Base-by-base conservation (phyloP, 768 basidiomycete genomes). In the Leucogyrophana mollusca region DNA sequence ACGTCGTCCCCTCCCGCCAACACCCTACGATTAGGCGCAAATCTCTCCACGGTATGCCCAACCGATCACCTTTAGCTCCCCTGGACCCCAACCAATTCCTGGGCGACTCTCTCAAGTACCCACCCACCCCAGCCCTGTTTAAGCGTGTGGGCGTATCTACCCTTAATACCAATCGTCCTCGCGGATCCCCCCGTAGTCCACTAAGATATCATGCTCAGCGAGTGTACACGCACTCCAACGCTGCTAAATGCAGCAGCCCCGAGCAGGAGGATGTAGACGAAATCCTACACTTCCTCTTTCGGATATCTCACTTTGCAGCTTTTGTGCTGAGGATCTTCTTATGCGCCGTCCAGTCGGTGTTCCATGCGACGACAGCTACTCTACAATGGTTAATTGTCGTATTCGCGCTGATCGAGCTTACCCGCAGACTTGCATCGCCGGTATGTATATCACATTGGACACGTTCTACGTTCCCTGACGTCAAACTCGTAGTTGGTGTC, bases 231-330 rank as follows among this genome's bases (percentile, higher is more conserved):
- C 27, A 16, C 38, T 42, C 4, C 21, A n/a, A 18, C 23, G 21
- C 23, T 24, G 40, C 9, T 6, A 17, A 45, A 24, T 42, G 35
- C 23, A 34, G 39, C 17, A 25, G 38, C 18, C 30, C 20, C 16
- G 44, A 45, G 24, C 44, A 45, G 13, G 39, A 43, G 5, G 44
- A 45, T n/a, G 38, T 45, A 4, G 44, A 45, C 7, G 44, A 45
- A 5, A 59, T 67, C 6, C 82, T 87, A 64, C 83, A 86, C 58
- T 55, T 85, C 52, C 37, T 80, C 17, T 80, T 83, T 65, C 76
- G 81, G 4, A 52, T 45, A 4, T 45, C 13, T 10, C 37, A 20
- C 13, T 45, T 34, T 18, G 18, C 39, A 14, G 27, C 14, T 4
- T 27, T 24, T 27, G 13, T 45, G 16, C 40, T 40, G 17, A 20